Evolutionary conservation across 768 basidiomycete genomes (phyloP).

Genomic region (Lentinula detonsa): DNA sequence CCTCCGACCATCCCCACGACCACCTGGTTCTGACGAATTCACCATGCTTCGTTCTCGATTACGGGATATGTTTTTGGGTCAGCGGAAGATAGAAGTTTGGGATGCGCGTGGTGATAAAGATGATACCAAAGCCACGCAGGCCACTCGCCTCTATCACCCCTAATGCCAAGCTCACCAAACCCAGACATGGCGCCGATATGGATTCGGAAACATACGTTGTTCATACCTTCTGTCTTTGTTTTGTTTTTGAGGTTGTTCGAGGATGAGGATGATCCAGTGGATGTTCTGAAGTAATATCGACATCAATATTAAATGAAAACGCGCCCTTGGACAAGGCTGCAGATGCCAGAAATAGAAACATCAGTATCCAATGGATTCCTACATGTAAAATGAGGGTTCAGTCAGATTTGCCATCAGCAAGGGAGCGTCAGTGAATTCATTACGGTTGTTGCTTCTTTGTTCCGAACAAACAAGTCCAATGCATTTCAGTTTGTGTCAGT

Average conservation of each 20-base stretch:
- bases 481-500: background rate
- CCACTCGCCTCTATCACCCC: conserved; percentile 92
- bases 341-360: no score
- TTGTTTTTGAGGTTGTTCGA: conserved; percentile 86
- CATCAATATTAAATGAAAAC: no score
- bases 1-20: no score
- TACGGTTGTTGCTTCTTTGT: no score
- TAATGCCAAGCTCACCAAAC: conserved; percentile 82
- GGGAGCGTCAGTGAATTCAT: no score
- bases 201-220: conserved; percentile 92
- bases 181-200: conserved; percentile 98
- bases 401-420: no score
- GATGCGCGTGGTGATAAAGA: no score
- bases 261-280: conserved; percentile 16
- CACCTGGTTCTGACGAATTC: conserved; percentile 28
- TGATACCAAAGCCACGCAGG: no score
- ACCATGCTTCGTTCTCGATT: conserved; percentile 51
- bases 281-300: no score
- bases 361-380: no score
- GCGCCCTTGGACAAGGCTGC: no score
- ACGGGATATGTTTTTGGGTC: conserved; percentile 59
- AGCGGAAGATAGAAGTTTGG: conserved; percentile 38
- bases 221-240: conserved; percentile 91
- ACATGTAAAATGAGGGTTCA: no score
- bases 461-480: background rate